phyloP scores from a whole-genome alignment of 306 rosid genomes.

The Cotoneaster glaucophyllus region DNA sequence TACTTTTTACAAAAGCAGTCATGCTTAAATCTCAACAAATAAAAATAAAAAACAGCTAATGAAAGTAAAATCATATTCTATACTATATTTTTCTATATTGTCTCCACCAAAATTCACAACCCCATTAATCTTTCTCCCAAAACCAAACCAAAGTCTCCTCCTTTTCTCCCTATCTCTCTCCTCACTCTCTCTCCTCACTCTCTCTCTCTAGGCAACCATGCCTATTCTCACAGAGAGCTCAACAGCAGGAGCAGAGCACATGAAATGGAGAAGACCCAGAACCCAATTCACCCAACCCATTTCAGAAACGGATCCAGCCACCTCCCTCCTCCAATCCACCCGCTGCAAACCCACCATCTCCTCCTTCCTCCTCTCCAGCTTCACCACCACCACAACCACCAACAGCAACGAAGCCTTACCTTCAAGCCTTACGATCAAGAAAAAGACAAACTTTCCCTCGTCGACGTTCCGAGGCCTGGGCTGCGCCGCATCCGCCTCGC shows the following conservation, averaged over 20 bases:
- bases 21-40: constrained; percentile 8
- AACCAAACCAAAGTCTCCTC: neutral
- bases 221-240: constrained; percentile 39
- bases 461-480: constrained; percentile 73
- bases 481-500: constrained; percentile 68
- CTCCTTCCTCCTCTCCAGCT: constrained; percentile 64
- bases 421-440: constrained; percentile 28
- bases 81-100: neutral
- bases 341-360: constrained; percentile 79
- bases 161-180: constrained; percentile 9
- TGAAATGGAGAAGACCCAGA: constrained; percentile 69
- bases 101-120: neutral
- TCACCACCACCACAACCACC: constrained; percentile 30
- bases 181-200: constrained; percentile 1
- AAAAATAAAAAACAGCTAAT: neutral
- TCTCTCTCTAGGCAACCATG: constrained; percentile 33
- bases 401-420: constrained; percentile 37
- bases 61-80: neutral
- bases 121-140: neutral
- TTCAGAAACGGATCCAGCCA: constrained; percentile 53
- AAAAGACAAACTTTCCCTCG: constrained; percentile 58
- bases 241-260: constrained; percentile 32
- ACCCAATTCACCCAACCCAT: constrained; percentile 45
- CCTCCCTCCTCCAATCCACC: constrained; percentile 53
- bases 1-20: neutral